Percentiles rank a stretch among this genome's conserved stretches.
These are phyloP conservation scores for Mycena pura DNA, from an alignment of 768 basidiomycete species.

Conservation along the genomic window DNA sequence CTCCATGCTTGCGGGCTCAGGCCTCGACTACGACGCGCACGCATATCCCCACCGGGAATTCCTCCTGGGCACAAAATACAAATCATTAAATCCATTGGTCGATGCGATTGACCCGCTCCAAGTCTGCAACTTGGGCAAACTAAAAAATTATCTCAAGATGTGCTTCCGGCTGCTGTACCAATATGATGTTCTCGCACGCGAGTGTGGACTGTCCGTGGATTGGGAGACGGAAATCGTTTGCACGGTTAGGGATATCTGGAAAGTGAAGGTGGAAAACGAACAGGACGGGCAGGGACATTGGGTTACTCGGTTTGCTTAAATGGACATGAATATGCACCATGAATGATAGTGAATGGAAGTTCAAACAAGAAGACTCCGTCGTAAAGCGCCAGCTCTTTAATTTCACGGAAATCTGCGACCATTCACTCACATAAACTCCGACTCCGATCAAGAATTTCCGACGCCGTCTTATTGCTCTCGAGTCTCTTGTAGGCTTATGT, in stretches of 20 bases:
- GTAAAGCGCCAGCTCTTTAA: too few species aligned
- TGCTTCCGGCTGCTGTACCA: slow-evolving; percentile 44
- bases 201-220: slow-evolving; percentile 39
- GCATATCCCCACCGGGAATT: slow-evolving; percentile 39
- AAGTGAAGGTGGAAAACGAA: background rate
- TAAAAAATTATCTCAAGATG: slow-evolving; percentile 44
- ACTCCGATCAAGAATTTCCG: too few species aligned
- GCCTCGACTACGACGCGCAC: slow-evolving; percentile 42
- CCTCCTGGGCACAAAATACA: slow-evolving; percentile 26
- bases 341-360: too few species aligned
- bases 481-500: too few species aligned
- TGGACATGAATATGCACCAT: too few species aligned
- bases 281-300: background rate
- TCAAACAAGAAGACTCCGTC: too few species aligned
- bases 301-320: slow-evolving; percentile 16
- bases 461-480: too few species aligned
- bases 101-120: slow-evolving; percentile 16
- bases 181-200: slow-evolving; percentile 44
- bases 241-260: background rate
- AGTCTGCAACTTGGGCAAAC: slow-evolving; percentile 28
- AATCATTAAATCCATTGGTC: slow-evolving; percentile 1
- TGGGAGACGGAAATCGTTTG: slow-evolving; percentile 38
- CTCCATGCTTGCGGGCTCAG: slow-evolving; percentile 5
- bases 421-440: too few species aligned
- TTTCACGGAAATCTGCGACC: too few species aligned